Evolutionary conservation across 495 filamentous ascomycete genomes (phyloP), one percentile per base, ranked within the genome.

Genomic region (Neurospora sp.): DNA sequence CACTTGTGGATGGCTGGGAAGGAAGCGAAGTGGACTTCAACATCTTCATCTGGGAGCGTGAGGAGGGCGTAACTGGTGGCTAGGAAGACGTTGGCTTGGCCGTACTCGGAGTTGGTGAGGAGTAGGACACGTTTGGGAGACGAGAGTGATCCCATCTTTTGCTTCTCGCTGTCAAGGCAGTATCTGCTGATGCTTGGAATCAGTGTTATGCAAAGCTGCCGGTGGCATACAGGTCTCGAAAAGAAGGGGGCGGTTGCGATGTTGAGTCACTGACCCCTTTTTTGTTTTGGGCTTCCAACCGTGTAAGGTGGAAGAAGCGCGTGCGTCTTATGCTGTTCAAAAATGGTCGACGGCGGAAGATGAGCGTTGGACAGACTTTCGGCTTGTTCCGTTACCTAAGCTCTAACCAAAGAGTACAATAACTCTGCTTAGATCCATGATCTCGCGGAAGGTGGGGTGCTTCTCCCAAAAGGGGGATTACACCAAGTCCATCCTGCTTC

Each of bases 41-140:
- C 82, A 14, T 83, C 82, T 12, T 75, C 72, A 31, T 78, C 75
- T 11, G 31, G 9, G 35, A 81, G 77, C 8, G 77, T 75, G 37
- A 88, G 76, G 1, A 89, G 83, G 70, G 87, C 86, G 37, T 88
- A 83, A 27, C 82, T 82, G 1, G 86, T 82, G 11, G 88, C 87
- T 1, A 90, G 82, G 41, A 84, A 82, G 35, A 89, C 85, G 75
- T 89, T 89, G 37, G 85, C 84, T 72, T 88, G 86, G 20, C 88
- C 88, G 71, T 85, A 82, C 73, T 89, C 88, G 54, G 85, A 84
- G 79, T 86, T 88, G 7, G 88, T 87, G 72, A 90, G 77, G 70
- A 89, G 85, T 11, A 89, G 79, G 18, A 87, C 80, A 5, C 75
- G 77, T 39, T 72, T 74, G 37, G 76, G 31, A 9, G 48, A 5